phyloP scores from a whole-genome alignment of 495 filamentous ascomycete species.

The Aspergillus sparsus region DNA sequence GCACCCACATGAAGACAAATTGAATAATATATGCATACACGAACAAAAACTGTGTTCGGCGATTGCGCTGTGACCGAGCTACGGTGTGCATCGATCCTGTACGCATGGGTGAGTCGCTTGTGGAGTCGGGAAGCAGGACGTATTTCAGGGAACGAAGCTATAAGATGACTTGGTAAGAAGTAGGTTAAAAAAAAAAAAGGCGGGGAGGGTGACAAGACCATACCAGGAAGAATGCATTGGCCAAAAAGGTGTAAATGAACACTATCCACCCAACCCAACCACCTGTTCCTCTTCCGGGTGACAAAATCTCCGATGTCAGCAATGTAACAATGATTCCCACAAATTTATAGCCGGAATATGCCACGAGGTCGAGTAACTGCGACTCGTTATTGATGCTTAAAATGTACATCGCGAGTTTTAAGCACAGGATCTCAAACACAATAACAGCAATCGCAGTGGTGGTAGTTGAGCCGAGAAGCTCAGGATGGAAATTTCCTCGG shows the following conservation, averaged over 20 bases:
- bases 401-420: constrained; percentile 93
- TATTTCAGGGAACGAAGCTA: constrained; percentile 94
- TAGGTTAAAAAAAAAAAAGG: background rate
- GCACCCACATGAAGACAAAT: constrained; percentile 91
- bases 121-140: constrained; percentile 86
- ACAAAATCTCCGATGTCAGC: constrained; percentile 72
- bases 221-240: constrained; percentile 96
- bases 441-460: constrained; percentile 80
- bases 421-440: constrained; percentile 77
- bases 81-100: constrained; percentile 74
- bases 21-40: constrained; percentile 93
- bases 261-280: constrained; percentile 86
- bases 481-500: constrained; percentile 89
- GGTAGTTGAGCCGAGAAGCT: constrained; percentile 85
- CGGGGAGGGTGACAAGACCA: constrained; percentile 25
- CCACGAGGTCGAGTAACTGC: constrained; percentile 88
- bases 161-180: constrained; percentile 25
- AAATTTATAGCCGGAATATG: constrained; percentile 98
- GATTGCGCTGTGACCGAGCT: constrained; percentile 78
- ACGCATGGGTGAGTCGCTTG: constrained; percentile 59
- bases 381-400: constrained; percentile 84
- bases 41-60: constrained; percentile 93
- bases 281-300: constrained; percentile 73
- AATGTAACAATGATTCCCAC: constrained; percentile 92
- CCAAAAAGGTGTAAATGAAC: constrained; percentile 86